phyloP scores from a whole-genome alignment of 1,139 yeast species.

The Suhomyces choctaworum region DNA sequence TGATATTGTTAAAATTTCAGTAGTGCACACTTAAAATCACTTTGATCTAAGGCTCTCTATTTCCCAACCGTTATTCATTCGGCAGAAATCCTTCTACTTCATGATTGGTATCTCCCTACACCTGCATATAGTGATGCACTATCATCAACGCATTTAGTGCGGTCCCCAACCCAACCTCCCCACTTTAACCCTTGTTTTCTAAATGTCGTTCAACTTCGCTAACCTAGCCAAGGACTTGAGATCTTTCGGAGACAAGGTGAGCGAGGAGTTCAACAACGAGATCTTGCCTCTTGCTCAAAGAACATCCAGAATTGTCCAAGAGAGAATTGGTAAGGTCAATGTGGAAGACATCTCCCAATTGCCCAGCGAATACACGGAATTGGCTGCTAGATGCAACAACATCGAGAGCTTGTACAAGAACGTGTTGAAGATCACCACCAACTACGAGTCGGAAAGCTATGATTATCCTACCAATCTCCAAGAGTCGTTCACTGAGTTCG shows the following conservation, averaged over 20 bases:
- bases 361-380: constrained; percentile 77
- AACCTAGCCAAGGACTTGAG: constrained; percentile 45
- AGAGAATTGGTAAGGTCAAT: constrained; percentile 65
- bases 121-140: no score
- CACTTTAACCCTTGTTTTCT: not conserved
- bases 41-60: no score
- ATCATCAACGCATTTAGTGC: no score
- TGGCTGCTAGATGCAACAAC: constrained; percentile 74
- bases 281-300: constrained; percentile 72
- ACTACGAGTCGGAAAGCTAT: constrained; percentile 75
- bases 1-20: no score
- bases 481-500: constrained; percentile 74
- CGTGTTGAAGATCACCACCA: constrained; percentile 67
- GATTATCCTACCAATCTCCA: constrained; percentile 80
- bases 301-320: constrained; percentile 78
- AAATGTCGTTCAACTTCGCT: constrained; percentile 49
- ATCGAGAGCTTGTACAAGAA: constrained; percentile 72
- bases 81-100: no score
- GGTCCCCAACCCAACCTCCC: not conserved
- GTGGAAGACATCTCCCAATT: constrained; percentile 78
- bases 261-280: constrained; percentile 47
- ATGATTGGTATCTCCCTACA: not conserved
- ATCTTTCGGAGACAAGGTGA: constrained; percentile 39
- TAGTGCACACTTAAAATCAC: no score
- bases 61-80: no score